Base-by-base conservation (phyloP, 2,329 filamentous ascomycete species). In the Fusarium pseudonygamai region DNA sequence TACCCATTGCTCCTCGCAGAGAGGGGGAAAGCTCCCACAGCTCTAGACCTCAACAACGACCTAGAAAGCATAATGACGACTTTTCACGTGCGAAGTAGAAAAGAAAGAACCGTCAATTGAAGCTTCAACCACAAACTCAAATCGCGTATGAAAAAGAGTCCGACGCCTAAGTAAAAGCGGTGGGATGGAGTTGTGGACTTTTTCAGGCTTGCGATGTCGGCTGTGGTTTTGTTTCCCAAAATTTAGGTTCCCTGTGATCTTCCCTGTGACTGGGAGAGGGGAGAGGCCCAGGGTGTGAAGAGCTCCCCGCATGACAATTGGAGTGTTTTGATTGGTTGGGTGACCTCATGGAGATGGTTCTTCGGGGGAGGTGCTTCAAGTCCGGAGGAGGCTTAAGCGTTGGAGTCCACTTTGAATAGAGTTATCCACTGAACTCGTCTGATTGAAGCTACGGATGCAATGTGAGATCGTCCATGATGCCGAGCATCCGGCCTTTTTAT, bases 211-310 rank as follows among this genome's bases (percentile, higher is more conserved):
- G 79, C 79, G 80, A 78, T 79, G 71, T 80, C 77, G 79, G 78
- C 70, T 74, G 50, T 45, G 39, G 52, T 67, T 74, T 74, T 68
- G 42, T 59, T 30, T 30, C 37, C 72, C 73, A 71, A 70, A 74
- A 76, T 73, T 57, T 55, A 28, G 50, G 53, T 50, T 77, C 78
- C 79, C 78, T 81, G 79, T 82, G 78, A 78, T 80, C 76, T 79
- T 79, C 79, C 79, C 79, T 81, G 79, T 80, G 78, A 80, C 79
- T 65, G 68, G 52, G 69, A 64, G 50, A 40, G 50, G 24, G 36
- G 50, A 13, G 24, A 26, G 12, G 30, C 57, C 69, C 69, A 69
- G 64, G 69, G 56, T 40, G 36, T 8, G 34, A 40, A 67, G 64
- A 42, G 63, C 71, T 77, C 77, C 77, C 77, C 77, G 77, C 77